Percentiles rank a stretch among this genome's conserved stretches.
phyloP scores from a whole-genome alignment of 1,139 yeast genomes.

The Ashbya aceris region DNA sequence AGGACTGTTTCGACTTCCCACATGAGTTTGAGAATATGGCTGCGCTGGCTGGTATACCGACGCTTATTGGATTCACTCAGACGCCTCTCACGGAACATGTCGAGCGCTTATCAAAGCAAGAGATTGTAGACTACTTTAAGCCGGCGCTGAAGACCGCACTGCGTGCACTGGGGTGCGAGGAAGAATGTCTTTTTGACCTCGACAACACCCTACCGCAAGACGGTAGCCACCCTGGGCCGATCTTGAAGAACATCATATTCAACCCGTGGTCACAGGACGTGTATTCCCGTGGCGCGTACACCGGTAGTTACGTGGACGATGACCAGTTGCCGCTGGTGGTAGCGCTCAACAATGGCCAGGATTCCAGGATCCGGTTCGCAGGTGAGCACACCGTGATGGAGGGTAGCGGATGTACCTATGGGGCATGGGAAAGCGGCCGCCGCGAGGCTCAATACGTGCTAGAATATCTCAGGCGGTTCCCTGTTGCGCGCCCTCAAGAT shows the following conservation, averaged over 20 bases:
- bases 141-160: conserved; percentile 34
- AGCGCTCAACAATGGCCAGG: conserved; percentile 49
- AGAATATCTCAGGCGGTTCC: conserved; percentile 6
- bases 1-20: conserved; percentile 41
- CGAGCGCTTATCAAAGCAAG: conserved; percentile 33
- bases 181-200: conserved; percentile 15
- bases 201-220: conserved; percentile 6
- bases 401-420: conserved; percentile 82
- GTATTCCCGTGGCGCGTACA: conserved; percentile 64
- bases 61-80: conserved; percentile 56
- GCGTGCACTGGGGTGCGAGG: conserved; percentile 14
- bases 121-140: conserved; percentile 36
- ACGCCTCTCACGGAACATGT: conserved; percentile 54
- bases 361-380: conserved; percentile 56
- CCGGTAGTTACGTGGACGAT: conserved; percentile 59
- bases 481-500: too few species aligned
- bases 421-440: conserved; percentile 62
- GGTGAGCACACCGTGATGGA: conserved; percentile 75
- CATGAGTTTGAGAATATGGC: conserved; percentile 40
- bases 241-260: conserved; percentile 45
- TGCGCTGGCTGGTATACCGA: conserved; percentile 34
- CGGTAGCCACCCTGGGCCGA: conserved; percentile 22
- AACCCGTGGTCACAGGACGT: conserved; percentile 67
- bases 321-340: conserved; percentile 52
- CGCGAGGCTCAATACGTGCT: conserved; percentile 50